phyloP scores from a whole-genome alignment of 768 basidiomycete species.

The Suillus cothurnatus region DNA sequence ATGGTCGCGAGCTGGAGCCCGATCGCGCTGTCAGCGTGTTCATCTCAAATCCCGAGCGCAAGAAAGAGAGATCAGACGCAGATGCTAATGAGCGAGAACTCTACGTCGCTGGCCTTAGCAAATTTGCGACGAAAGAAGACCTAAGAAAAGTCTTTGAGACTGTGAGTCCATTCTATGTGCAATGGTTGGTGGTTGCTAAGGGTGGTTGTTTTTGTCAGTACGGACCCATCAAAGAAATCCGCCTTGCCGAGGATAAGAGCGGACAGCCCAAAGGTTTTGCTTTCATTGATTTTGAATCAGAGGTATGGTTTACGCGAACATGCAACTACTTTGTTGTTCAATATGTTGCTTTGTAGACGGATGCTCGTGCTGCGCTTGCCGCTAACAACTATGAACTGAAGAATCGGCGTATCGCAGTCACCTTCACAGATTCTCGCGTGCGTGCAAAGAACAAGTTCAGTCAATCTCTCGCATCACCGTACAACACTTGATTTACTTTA shows the following conservation, averaged over 20 bases:
- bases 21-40: slow-evolving; percentile 72
- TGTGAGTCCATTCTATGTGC: slow-evolving; percentile 44
- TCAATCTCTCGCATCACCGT: slow-evolving; percentile 30
- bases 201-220: slow-evolving; percentile 50
- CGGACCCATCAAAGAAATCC: slow-evolving; percentile 79
- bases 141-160: slow-evolving; percentile 76
- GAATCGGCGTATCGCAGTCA: slow-evolving; percentile 88
- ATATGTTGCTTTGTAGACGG: slow-evolving; percentile 46
- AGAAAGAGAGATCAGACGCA: slow-evolving; percentile 87
- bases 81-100: slow-evolving; percentile 83
- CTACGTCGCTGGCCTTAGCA: slow-evolving; percentile 86
- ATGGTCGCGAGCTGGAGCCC: slow-evolving; percentile 74
- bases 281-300: slow-evolving; percentile 87
- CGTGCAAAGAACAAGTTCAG: slow-evolving; percentile 49
- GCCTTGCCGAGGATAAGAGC: slow-evolving; percentile 72
- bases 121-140: slow-evolving; percentile 75
- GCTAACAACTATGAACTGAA: slow-evolving; percentile 90
- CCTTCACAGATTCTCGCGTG: slow-evolving; percentile 75
- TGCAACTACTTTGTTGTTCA: slow-evolving; percentile 7
- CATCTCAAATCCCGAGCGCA: slow-evolving; percentile 89
- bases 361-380: slow-evolving; percentile 68
- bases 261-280: slow-evolving; percentile 83
- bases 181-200: background rate
- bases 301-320: slow-evolving; percentile 48
- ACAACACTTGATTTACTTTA: background rate